Percentiles rank a stretch among this genome's conserved stretches.
Conservation (phyloP, 176 grass and related monocot species). For the Oryza rufipogon region DNA sequence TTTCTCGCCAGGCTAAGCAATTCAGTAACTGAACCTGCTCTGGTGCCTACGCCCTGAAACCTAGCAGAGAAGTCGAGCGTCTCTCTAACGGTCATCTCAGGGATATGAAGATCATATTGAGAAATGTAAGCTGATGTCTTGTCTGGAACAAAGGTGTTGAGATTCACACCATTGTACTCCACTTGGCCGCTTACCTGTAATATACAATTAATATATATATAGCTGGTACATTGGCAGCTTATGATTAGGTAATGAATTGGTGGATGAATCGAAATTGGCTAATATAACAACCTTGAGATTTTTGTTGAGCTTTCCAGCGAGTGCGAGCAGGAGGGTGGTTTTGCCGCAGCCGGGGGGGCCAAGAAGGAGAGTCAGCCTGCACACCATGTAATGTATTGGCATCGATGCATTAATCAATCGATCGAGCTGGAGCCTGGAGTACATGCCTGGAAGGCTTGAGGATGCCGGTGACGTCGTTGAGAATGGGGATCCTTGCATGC, state of each 20-base stretch:
- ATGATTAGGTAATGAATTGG: too few relatives aligned
- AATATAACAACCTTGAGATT: slow-evolving; percentile 53
- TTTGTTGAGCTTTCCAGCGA: slow-evolving; percentile 66
- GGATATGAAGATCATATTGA: slow-evolving; percentile 67
- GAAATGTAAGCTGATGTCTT: slow-evolving; percentile 73
- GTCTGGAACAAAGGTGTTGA: slow-evolving; percentile 67
- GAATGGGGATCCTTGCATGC: slow-evolving; percentile 41
- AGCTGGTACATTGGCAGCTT: too few relatives aligned
- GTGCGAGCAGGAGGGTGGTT: slow-evolving; percentile 53
- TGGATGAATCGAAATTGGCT: too few relatives aligned
- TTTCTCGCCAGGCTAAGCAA: neutral
- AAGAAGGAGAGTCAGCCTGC: slow-evolving; percentile 82
- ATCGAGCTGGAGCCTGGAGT: too few relatives aligned
- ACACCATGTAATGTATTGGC: neutral
- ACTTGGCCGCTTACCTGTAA: slow-evolving; percentile 62
- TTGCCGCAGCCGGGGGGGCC: slow-evolving; percentile 40
- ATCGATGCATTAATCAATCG: too few relatives aligned
- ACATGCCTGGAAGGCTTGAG: slow-evolving; percentile 51
- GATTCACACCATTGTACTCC: slow-evolving; percentile 58
- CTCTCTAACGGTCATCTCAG: slow-evolving; percentile 85
- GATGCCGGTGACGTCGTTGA: slow-evolving; percentile 69
- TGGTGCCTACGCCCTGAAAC: slow-evolving; percentile 48
- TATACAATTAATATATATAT: too few relatives aligned
- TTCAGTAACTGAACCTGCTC: slow-evolving; percentile 6
- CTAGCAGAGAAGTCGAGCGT: slow-evolving; percentile 80